Base-by-base conservation (phyloP, 768 basidiomycete species). In the Omphalotus guepiniiformis region DNA sequence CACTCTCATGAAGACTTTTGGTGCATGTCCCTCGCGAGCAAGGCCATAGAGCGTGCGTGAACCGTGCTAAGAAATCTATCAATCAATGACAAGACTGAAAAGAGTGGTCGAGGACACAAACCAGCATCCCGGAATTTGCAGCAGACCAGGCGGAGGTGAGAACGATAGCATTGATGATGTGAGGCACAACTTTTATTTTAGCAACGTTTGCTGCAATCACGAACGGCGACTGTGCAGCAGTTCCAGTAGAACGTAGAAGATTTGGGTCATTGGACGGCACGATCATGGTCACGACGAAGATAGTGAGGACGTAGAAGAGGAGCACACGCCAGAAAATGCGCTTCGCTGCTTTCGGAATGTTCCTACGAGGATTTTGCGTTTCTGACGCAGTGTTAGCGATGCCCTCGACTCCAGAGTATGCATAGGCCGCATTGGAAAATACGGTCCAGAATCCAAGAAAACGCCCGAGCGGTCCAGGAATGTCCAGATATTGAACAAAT, bases 81-180 rank as follows among this genome's bases (percentile, higher is more conserved):
- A 6, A 15, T 19, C 3, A 26, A 37, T 11, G 3, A 6, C 30
- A 32, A 12, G 18, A 4, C 21, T 21, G 15, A n/a, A 11, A 26
- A 37, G 8, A 25, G 9, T 3, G 16, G 15, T 25, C 12, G 84
- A 54, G 70, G 69, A 79, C 28, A 28, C 44, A 36, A 12, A 37
- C 44, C 44, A 46, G 16, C 44, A 52, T 79, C 7, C 21, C 30
- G 21, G 48, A 82, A 64, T 83, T 87, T 42, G 77, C 81, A 13
- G 85, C 81, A 22, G 83, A 86, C 70, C 86, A 83, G 3, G 84
- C 83, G 53, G 76, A 77, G 4, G 88, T 78, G 58, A 91, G 77
- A 56, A 90, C 70, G 46, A 70, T 72, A 9, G 79, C 87, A 57
- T 91, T 91, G 63, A 91, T 74, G 57, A 91, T 76, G 38, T 79